Conservation (phyloP, 2,329 filamentous ascomycete species). For the Daldinia eschscholtzii region DNA sequence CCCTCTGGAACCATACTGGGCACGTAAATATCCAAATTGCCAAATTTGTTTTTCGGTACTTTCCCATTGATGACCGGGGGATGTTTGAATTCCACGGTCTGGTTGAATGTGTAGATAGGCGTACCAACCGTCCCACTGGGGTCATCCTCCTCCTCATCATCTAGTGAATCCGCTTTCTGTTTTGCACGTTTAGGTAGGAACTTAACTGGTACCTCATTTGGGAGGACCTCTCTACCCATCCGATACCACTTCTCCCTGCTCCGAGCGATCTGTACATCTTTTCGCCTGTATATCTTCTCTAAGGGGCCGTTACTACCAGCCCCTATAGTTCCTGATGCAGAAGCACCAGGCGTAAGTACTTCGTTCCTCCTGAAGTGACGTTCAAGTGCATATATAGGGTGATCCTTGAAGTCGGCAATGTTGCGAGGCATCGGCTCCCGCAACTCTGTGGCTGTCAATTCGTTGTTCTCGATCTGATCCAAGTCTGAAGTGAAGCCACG, state of each 20-base stretch:
- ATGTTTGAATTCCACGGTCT: conserved; percentile 80
- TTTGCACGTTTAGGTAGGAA: conserved; percentile 68
- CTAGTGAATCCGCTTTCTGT: conserved; percentile 54
- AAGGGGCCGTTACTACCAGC: conserved; percentile 72
- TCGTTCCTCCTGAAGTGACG: conserved; percentile 87
- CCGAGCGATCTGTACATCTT: conserved; percentile 81
- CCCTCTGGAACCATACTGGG: conserved; percentile 90
- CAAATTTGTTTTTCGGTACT: conserved; percentile 91
- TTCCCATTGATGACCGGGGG: conserved; percentile 80
- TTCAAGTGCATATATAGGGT: conserved; percentile 86
- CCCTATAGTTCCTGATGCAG: conserved; percentile 81
- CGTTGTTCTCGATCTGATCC: conserved; percentile 86
- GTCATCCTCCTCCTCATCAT: conserved; percentile 55
- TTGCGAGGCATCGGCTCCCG: conserved; percentile 88
- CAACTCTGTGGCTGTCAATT: conserved; percentile 77
- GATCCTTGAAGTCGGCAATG: conserved; percentile 87
- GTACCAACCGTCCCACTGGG: conserved; percentile 62
- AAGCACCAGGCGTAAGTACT: conserved; percentile 78
- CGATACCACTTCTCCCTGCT: conserved; percentile 93
- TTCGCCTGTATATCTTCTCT: conserved; percentile 85
- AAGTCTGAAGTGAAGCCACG: conserved; percentile 67
- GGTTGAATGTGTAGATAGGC: conserved; percentile 71
- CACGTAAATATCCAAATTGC: conserved; percentile 94
- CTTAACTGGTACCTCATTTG: conserved; percentile 85
- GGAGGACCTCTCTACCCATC: conserved; percentile 81